phyloP scores from a whole-genome alignment of 768 basidiomycete species.

The Phanerodontia chrysosporium region DNA sequence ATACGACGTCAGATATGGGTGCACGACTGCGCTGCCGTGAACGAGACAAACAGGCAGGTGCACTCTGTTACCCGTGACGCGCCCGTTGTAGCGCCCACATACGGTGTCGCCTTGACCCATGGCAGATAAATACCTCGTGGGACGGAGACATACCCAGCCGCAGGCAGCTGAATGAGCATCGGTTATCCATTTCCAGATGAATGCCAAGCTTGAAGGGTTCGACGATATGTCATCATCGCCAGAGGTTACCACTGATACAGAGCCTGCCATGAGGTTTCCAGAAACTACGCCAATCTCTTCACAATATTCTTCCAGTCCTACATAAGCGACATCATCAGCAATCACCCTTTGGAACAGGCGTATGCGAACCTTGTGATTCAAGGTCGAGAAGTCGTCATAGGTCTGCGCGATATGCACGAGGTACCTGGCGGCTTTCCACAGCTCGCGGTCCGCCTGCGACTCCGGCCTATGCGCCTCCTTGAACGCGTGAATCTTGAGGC shows the following conservation, averaged over 20 bases:
- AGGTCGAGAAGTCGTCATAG: conserved; percentile 52
- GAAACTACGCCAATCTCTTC: conserved; percentile 30
- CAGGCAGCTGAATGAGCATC: too few relatives aligned
- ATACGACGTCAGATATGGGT: background rate
- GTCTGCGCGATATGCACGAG: conserved; percentile 57
- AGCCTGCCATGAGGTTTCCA: background rate
- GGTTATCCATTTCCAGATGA: too few relatives aligned
- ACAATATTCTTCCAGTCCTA: conserved; percentile 52
- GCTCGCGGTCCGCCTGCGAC: conserved; percentile 62
- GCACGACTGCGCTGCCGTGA: background rate
- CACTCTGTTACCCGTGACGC: background rate
- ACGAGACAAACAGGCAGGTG: background rate
- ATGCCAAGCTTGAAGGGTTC: background rate
- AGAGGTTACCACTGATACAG: too few relatives aligned
- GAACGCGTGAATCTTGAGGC: conserved; percentile 80
- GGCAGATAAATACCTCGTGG: background rate
- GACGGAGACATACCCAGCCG: background rate
- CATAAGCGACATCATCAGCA: background rate
- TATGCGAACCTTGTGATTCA: conserved; percentile 60
- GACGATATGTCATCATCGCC: background rate
- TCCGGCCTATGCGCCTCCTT: conserved; percentile 69
- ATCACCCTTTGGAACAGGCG: background rate
- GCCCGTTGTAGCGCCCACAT: background rate
- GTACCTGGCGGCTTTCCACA: conserved; percentile 61
- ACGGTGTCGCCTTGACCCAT: background rate